phyloP scores from a whole-genome alignment of 768 basidiomycete genomes.

The Leccinum sublutescens region DNA sequence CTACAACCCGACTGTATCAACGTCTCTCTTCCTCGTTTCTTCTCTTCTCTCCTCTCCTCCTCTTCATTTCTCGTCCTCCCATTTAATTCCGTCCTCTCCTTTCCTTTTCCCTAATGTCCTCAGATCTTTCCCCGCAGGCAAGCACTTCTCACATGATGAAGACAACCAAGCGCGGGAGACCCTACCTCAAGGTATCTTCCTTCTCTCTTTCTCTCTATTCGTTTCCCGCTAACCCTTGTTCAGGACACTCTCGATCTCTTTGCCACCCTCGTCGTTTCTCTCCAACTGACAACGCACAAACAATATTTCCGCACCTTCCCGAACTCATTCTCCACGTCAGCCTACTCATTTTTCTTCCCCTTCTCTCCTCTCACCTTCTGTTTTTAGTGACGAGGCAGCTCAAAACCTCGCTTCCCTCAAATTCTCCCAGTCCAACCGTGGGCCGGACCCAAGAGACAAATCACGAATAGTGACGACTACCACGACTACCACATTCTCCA shows the following conservation, averaged over 20 bases:
- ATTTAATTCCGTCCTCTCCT: constrained; percentile 25
- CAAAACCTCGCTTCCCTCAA: constrained; percentile 92
- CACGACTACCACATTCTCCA: constrained; percentile 98
- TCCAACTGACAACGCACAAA: constrained; percentile 84
- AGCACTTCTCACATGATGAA: constrained; percentile 96
- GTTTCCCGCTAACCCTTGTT: background rate
- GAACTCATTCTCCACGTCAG: constrained; percentile 95
- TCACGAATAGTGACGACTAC: constrained; percentile 98
- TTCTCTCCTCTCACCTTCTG: constrained; percentile 13
- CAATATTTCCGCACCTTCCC: constrained; percentile 95
- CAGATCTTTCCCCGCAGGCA: constrained; percentile 44
- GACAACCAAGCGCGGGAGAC: constrained; percentile 93
- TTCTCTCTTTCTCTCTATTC: background rate
- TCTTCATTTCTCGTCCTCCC: constrained; percentile 27
- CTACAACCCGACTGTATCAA: constrained; percentile 15
- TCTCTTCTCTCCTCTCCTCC: constrained; percentile 25
- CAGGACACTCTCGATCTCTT: constrained; percentile 99
- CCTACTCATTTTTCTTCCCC: constrained; percentile 17
- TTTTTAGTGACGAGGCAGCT: constrained; percentile 87
- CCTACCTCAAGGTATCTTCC: constrained; percentile 78
- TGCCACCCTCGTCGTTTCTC: constrained; percentile 92
- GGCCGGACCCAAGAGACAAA: constrained; percentile 97
- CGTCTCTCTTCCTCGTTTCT: constrained; percentile 30
- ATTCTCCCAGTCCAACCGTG: constrained; percentile 98
- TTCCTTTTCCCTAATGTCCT: constrained; percentile 35